A percentile compares a stretch with the other conserved stretches of the same genome.
Evolutionary conservation across 106 monocot species (phyloP).

Genomic region (Dendrobium nobile): DNA sequence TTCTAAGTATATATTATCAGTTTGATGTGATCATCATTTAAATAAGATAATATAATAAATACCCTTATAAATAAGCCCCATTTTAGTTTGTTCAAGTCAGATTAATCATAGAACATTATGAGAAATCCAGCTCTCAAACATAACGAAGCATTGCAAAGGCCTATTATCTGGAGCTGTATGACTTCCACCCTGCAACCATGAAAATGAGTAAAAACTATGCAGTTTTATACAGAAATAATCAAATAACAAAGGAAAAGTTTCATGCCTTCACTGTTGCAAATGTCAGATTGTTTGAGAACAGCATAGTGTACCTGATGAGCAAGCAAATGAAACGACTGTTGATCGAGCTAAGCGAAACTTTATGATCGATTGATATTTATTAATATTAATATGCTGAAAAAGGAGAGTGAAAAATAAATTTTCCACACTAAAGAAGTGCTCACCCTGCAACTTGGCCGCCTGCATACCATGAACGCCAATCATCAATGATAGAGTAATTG

Average conservation of each 20-base stretch:
- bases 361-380: no score
- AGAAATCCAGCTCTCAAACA: slow-evolving; percentile 5
- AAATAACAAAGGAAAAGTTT: not conserved
- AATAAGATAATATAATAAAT: no score
- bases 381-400: no score
- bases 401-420: no score
- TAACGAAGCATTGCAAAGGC: not conserved
- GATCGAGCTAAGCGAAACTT: no score
- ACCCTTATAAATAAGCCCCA: not conserved
- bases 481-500: slow-evolving; percentile 6
- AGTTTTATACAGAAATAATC: not conserved
- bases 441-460: slow-evolving; percentile 39
- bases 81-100: not conserved
- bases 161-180: not conserved
- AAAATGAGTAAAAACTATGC: not conserved
- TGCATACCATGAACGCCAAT: slow-evolving; percentile 22
- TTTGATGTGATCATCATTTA: no score
- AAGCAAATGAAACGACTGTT: not conserved
- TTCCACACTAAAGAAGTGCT: no score
- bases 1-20: no score
- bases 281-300: slow-evolving; percentile 6
- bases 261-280: not conserved
- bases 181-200: not conserved
- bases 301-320: slow-evolving; percentile 2
- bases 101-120: not conserved